These are phyloP conservation scores for Postia placenta DNA, from an alignment of 768 basidiomycete genomes.

Conservation along the genomic window DNA sequence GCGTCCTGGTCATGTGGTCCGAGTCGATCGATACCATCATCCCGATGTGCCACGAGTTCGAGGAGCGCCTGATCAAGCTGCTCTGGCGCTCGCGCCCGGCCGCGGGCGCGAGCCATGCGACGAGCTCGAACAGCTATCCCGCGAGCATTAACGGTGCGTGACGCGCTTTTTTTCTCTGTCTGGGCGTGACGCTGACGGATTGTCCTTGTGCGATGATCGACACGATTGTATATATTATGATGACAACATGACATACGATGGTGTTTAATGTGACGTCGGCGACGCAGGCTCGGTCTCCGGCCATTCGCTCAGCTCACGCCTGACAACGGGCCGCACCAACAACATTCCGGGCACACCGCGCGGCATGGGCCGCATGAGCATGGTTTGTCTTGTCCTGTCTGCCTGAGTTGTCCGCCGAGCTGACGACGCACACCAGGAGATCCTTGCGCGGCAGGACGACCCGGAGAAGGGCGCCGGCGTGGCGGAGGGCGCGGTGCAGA, in stretches of 20 bases:
- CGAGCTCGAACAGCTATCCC: constrained; percentile 17
- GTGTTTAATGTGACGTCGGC: no score
- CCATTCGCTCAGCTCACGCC: constrained; percentile 27
- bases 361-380: constrained; percentile 19
- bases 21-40: constrained; percentile 76
- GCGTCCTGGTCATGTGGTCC: constrained; percentile 81
- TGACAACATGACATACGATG: no score
- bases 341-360: constrained; percentile 21
- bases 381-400: background rate
- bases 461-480: constrained; percentile 15
- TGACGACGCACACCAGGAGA: constrained; percentile 12
- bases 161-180: background rate
- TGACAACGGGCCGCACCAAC: constrained; percentile 12
- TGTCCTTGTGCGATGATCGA: no score
- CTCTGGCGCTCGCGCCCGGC: constrained; percentile 41
- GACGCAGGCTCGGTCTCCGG: constrained; percentile 31
- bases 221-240: no score
- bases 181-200: background rate
- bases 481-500: constrained; percentile 10
- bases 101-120: constrained; percentile 22
- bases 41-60: constrained; percentile 43
- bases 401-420: constrained; percentile 4
- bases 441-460: constrained; percentile 18
- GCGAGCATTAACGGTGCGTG: constrained; percentile 14
- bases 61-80: constrained; percentile 51